Evolutionary conservation across 2,329 filamentous ascomycete species (phyloP).

Genomic region (Parastagonospora nodorum): DNA sequence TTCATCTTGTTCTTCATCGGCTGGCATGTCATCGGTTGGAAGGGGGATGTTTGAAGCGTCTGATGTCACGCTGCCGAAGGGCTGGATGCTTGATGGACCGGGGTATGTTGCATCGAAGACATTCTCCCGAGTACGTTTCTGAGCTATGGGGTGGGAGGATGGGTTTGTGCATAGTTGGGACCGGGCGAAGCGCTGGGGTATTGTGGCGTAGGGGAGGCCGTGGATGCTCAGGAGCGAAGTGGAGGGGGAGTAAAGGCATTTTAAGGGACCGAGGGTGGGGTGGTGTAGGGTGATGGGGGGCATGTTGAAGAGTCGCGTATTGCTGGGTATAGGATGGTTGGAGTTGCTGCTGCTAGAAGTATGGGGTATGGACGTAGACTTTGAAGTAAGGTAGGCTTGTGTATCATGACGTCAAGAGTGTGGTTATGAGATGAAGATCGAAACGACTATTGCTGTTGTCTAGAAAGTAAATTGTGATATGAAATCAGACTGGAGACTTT

Average conservation of each 20-base stretch:
- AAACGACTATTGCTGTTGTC: too few relatives aligned
- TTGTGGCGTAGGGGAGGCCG: slow-evolving; percentile 16
- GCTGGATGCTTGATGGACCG: slow-evolving; percentile 18
- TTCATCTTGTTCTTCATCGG: slow-evolving; percentile 19
- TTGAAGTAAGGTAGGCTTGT: too few relatives aligned
- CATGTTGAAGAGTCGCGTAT: background rate
- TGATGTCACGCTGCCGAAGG: slow-evolving; percentile 17
- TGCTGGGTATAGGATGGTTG: too few relatives aligned
- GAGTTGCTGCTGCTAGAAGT: too few relatives aligned
- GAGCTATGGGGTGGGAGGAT: background rate
- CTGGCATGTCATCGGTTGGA: slow-evolving; percentile 16
- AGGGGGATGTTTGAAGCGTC: slow-evolving; percentile 23
- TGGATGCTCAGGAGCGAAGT: slow-evolving; percentile 9
- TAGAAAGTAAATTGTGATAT: too few relatives aligned
- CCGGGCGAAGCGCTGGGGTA: slow-evolving; percentile 17
- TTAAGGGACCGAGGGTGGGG: background rate
- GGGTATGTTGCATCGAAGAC: slow-evolving; percentile 18
- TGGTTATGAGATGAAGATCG: too few relatives aligned
- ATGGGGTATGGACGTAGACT: too few relatives aligned
- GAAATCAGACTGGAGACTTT: too few relatives aligned
- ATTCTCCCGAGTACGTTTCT: slow-evolving; percentile 1
- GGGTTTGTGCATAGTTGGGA: slow-evolving; percentile 4
- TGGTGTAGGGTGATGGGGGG: background rate
- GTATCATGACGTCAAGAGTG: too few relatives aligned
- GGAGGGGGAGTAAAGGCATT: background rate